phyloP scores from a whole-genome alignment of 2,329 filamentous ascomycete genomes.

The Penicillium sp. region DNA sequence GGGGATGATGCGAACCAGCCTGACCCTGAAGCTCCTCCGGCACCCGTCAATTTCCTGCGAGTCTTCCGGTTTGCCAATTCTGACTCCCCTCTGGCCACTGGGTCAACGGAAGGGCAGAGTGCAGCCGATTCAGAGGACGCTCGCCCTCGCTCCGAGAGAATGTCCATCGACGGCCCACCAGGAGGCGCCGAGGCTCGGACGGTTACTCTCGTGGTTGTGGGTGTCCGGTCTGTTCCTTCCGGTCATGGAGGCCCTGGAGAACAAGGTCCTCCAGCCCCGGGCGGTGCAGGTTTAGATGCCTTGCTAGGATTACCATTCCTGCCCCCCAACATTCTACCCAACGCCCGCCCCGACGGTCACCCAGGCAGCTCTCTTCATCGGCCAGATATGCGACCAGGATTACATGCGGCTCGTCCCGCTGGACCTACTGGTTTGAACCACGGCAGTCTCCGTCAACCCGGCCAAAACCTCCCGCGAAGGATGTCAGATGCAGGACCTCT shows the following conservation, averaged over 20 bases:
- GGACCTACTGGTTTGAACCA: slow-evolving; percentile 52
- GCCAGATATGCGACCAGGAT: slow-evolving; percentile 50
- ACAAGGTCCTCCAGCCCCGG: slow-evolving; percentile 39
- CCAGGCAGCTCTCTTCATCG: slow-evolving; percentile 48
- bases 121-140: slow-evolving; percentile 21
- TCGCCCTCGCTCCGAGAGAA: slow-evolving; percentile 26
- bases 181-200: slow-evolving; percentile 50
- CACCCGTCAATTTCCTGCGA: slow-evolving; percentile 61
- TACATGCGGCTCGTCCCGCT: slow-evolving; percentile 46
- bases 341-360: slow-evolving; percentile 35
- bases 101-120: slow-evolving; percentile 18
- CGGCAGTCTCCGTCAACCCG: slow-evolving; percentile 50
- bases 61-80: slow-evolving; percentile 62
- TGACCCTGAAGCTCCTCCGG: slow-evolving; percentile 39
- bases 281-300: slow-evolving; percentile 40
- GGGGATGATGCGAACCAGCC: slow-evolving; percentile 33
- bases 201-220: slow-evolving; percentile 64
- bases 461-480: slow-evolving; percentile 28
- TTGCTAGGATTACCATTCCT: slow-evolving; percentile 42
- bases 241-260: slow-evolving; percentile 42
- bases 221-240: slow-evolving; percentile 60
- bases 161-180: slow-evolving; percentile 36
- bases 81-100: slow-evolving; percentile 26
- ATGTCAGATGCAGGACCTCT: slow-evolving; percentile 28
- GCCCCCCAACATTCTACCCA: slow-evolving; percentile 37